Percentiles rank a stretch among this genome's conserved stretches.
Evolutionary conservation across 306 rosid genomes (phyloP).

Genomic region (Medicago arabica): DNA sequence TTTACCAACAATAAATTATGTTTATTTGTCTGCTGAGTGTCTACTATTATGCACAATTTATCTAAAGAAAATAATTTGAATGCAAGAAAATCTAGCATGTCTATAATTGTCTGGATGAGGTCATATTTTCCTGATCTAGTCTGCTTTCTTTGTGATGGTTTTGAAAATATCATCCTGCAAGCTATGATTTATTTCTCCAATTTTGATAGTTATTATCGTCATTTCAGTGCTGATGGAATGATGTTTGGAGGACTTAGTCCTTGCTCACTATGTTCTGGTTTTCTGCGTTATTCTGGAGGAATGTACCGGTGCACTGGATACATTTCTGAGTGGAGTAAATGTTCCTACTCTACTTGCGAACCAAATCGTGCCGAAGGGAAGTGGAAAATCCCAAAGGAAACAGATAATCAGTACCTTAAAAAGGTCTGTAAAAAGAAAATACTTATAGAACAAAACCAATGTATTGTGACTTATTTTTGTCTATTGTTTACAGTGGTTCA

Average conservation of each 20-base stretch:
- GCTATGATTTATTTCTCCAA: slow-evolving; percentile 24
- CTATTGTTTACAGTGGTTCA: slow-evolving; percentile 81
- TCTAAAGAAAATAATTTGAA: no score
- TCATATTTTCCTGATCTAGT: slow-evolving; percentile 20
- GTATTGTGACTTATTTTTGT: slow-evolving; percentile 38
- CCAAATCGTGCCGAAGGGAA: slow-evolving; percentile 70
- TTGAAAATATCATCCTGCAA: slow-evolving; percentile 27
- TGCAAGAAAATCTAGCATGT: slow-evolving; percentile 17
- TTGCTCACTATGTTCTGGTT: slow-evolving; percentile 82
- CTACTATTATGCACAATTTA: slow-evolving; percentile 2
- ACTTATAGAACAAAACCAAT: slow-evolving; percentile 18
- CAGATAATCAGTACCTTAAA: slow-evolving; percentile 68
- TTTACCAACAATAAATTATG: slow-evolving; percentile 23
- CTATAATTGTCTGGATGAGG: slow-evolving; percentile 25
- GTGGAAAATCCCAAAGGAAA: slow-evolving; percentile 90
- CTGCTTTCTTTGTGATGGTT: slow-evolving; percentile 15
- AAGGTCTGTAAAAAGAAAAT: slow-evolving; percentile 57
- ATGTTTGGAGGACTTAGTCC: slow-evolving; percentile 88
- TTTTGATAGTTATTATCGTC: slow-evolving; percentile 22
- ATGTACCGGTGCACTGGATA: slow-evolving; percentile 82
- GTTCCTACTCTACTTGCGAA: slow-evolving; percentile 77
- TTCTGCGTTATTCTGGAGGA: slow-evolving; percentile 80
- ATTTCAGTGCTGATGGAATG: slow-evolving; percentile 91
- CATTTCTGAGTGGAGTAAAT: slow-evolving; percentile 87
- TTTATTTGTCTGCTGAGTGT: slow-evolving; percentile 29